A percentile compares a stretch with the other conserved stretches of the same genome.
Conservation (phyloP, 495 filamentous ascomycete genomes). For the Annulohypoxylon moriforme region DNA sequence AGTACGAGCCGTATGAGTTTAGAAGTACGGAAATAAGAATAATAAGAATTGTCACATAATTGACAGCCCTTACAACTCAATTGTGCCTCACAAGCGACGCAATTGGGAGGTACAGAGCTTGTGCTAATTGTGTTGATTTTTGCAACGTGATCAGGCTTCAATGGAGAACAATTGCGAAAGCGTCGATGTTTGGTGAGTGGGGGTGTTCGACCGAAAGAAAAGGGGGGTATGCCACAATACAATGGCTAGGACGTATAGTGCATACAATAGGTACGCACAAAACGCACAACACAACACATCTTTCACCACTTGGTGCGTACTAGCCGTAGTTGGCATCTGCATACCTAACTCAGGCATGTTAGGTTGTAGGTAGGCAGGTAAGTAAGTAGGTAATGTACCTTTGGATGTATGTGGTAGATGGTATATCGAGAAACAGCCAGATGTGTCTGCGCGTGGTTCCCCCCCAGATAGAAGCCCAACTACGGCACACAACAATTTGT, state of each 20-base stretch:
- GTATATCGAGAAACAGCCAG: slow-evolving; percentile 3
- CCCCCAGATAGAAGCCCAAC: slow-evolving; percentile 38
- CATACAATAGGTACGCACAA: background rate
- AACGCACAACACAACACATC: slow-evolving; percentile 16
- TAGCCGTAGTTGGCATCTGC: slow-evolving; percentile 33
- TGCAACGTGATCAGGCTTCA: slow-evolving; percentile 46
- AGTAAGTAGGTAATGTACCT: background rate
- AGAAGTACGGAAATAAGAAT: background rate
- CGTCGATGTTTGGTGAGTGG: slow-evolving; percentile 23
- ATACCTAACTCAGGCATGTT: slow-evolving; percentile 24
- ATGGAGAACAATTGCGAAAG: slow-evolving; percentile 39
- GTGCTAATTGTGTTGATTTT: slow-evolving; percentile 5
- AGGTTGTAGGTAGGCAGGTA: background rate
- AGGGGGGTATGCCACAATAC: slow-evolving; percentile 16
- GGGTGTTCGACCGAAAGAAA: slow-evolving; percentile 9
- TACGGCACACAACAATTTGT: slow-evolving; percentile 40
- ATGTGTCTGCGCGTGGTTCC: slow-evolving; percentile 1
- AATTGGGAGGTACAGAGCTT: slow-evolving; percentile 35
- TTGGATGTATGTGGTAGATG: background rate
- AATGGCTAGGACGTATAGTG: slow-evolving; percentile 11
- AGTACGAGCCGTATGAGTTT: background rate
- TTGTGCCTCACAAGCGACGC: slow-evolving; percentile 33
- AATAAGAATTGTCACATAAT: slow-evolving; percentile 23
- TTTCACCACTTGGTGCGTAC: slow-evolving; percentile 19
- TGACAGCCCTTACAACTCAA: slow-evolving; percentile 37